Conservation (phyloP, 2,329 filamentous ascomycete species). For the Arthrobotrys iridis region DNA sequence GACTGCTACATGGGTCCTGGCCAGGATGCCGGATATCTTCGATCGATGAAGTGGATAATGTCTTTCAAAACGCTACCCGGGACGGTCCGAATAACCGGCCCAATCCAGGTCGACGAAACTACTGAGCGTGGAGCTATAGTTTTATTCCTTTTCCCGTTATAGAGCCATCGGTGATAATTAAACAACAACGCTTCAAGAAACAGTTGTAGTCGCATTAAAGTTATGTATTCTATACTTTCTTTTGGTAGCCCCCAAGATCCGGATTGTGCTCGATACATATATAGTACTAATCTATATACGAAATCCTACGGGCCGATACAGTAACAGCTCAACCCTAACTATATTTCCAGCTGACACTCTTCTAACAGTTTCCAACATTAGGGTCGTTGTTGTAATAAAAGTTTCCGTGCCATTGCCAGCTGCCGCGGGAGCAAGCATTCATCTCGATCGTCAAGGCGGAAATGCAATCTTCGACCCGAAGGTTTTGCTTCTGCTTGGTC, state of each 20-base stretch:
- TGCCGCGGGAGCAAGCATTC: background rate
- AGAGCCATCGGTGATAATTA: too few species aligned
- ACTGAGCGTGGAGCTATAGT: background rate
- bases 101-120: background rate
- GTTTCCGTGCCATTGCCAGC: background rate
- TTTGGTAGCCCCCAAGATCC: too few species aligned
- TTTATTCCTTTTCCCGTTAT: too few species aligned
- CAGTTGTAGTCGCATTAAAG: too few species aligned
- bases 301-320: too few species aligned
- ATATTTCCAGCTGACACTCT: too few species aligned
- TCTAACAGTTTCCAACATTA: too few species aligned
- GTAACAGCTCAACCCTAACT: too few species aligned
- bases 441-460: background rate
- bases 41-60: background rate
- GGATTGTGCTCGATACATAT: too few species aligned
- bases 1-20: constrained; percentile 5
- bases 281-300: too few species aligned
- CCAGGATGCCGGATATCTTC: constrained; percentile 1
- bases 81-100: constrained; percentile 2
- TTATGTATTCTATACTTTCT: too few species aligned
- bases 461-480: background rate
- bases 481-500: background rate
- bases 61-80: background rate
- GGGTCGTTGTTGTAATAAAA: background rate
- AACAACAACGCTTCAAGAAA: too few species aligned